Evolutionary conservation across 129 eudicot genomes (phyloP).

Genomic region (Flaveria sonorensis): DNA sequence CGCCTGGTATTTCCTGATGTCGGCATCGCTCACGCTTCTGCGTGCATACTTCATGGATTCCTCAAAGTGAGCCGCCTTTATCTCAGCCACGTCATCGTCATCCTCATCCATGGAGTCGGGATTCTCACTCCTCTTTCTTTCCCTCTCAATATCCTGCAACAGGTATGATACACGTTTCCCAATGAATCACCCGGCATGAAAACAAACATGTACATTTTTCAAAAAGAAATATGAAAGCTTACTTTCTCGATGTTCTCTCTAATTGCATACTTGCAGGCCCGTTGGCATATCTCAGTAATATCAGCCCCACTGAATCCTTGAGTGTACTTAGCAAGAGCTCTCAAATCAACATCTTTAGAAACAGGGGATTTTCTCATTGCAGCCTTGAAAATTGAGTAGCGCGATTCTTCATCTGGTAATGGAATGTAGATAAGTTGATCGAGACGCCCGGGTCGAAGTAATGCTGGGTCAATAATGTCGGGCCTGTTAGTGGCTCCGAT

Average conservation of each 20-base stretch:
- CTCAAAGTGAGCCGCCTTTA: slow-evolving; percentile 53
- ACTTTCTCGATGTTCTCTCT: slow-evolving; percentile 34
- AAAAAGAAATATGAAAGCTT: background rate
- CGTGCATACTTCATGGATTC: slow-evolving; percentile 58
- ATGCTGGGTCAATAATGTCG: background rate
- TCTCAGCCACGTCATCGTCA: slow-evolving; percentile 47
- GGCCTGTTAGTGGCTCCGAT: background rate
- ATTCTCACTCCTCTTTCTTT: slow-evolving; percentile 39
- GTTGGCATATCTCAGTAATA: slow-evolving; percentile 21
- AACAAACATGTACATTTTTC: too few relatives aligned
- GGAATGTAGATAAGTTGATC: slow-evolving; percentile 33
- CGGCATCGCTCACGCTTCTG: slow-evolving; percentile 60
- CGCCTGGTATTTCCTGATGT: slow-evolving; percentile 53
- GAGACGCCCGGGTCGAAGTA: slow-evolving; percentile 2
- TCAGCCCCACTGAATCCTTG: slow-evolving; percentile 32
- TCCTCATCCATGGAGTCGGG: slow-evolving; percentile 59
- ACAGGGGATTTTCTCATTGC: slow-evolving; percentile 30
- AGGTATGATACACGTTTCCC: background rate
- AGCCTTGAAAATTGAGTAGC: slow-evolving; percentile 25
- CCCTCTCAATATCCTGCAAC: slow-evolving; percentile 48
- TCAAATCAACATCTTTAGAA: slow-evolving; percentile 26
- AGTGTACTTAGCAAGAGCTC: slow-evolving; percentile 37
- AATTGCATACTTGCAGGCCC: slow-evolving; percentile 33
- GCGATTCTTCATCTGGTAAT: slow-evolving; percentile 30
- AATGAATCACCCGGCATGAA: too few relatives aligned